Base-by-base conservation (phyloP, 2,329 filamentous ascomycete genomes). In the Cryphonectria parasitica region DNA sequence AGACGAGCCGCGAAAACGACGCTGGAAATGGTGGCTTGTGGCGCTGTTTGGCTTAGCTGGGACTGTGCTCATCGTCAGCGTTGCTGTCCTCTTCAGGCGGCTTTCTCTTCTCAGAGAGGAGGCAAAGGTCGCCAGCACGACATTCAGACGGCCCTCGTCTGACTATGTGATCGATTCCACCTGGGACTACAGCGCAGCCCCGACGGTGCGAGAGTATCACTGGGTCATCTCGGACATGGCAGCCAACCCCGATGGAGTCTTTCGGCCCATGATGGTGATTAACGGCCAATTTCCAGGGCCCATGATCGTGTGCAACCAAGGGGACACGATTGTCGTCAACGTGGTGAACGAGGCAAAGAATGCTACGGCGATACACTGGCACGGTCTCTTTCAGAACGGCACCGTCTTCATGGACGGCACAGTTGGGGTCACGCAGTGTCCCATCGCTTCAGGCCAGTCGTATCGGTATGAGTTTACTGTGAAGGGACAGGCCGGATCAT, bases 201-300 rank as follows among this genome's bases (percentile, higher is more conserved):
- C 85, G 0, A 83, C 82, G 22, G 83, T 82, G 2, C 84, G 90
- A 74, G 84, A 87, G 73, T 90, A 89, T 75, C 80, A 85, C 72
- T 92, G 89, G 89, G 86, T 81, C 0, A 85, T 92, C 41, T 77
- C 80, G 13, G 87, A 91, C 71, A 85, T 86, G 43, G 80, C 83
- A 0, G 83, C 88, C 58, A 90, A 89, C 67, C 90, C 90, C 0
- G 88, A 92, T 74, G 90, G 87, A 3, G 79, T 89, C 28, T 83
- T 79, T 60, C 83, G 86, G 28, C 84, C 82, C 11, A 87, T 91
- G 83, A 87, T 94, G 67, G 87, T 90, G 52, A 92, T 94, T 80
- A 94, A 95, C 76, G 89, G 89, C 49, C 84, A 91, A 77, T 94
- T 92, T 79, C 93, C 93, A 0, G 86, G 92, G 0, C 92, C 92